A percentile compares a stretch with the other conserved stretches of the same genome.
Evolutionary conservation across 2,329 filamentous ascomycete genomes (phyloP).

Genomic region (Fusarium piperis): DNA sequence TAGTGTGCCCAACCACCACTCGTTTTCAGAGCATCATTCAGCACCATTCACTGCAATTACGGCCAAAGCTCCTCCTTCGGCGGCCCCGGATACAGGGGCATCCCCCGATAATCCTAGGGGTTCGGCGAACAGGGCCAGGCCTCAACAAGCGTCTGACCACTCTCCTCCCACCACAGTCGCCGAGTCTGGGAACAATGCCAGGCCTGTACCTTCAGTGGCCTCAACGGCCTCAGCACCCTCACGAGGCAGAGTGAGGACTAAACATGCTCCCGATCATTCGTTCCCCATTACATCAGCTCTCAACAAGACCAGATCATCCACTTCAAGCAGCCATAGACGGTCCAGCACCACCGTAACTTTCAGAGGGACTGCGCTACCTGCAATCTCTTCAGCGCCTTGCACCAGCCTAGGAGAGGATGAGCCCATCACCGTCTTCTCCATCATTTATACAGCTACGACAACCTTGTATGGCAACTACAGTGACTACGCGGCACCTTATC

Average conservation of each 20-base stretch:
- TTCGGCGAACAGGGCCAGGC: constrained; percentile 11
- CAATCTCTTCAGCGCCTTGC: constrained; percentile 43
- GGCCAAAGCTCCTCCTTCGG: background rate
- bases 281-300: background rate
- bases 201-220: background rate
- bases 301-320: constrained; percentile 14
- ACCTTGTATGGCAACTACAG: constrained; percentile 58
- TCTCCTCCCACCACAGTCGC: background rate
- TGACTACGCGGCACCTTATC: constrained; percentile 59
- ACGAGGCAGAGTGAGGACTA: background rate
- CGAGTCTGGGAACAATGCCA: background rate
- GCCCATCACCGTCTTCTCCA: constrained; percentile 52
- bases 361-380: constrained; percentile 23
- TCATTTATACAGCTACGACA: constrained; percentile 60
- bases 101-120: background rate
- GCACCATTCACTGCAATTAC: background rate
- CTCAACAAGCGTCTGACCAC: constrained; percentile 2
- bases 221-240: background rate
- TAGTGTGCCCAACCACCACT: background rate
- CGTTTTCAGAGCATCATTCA: background rate
- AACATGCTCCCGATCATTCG: background rate
- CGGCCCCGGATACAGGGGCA: background rate
- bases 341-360: constrained; percentile 19
- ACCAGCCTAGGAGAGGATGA: constrained; percentile 44
- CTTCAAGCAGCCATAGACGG: background rate